Percentiles rank a stretch among this genome's conserved stretches.
phyloP scores from a whole-genome alignment of 768 basidiomycete genomes.

The Coprinopsis cinerea region DNA sequence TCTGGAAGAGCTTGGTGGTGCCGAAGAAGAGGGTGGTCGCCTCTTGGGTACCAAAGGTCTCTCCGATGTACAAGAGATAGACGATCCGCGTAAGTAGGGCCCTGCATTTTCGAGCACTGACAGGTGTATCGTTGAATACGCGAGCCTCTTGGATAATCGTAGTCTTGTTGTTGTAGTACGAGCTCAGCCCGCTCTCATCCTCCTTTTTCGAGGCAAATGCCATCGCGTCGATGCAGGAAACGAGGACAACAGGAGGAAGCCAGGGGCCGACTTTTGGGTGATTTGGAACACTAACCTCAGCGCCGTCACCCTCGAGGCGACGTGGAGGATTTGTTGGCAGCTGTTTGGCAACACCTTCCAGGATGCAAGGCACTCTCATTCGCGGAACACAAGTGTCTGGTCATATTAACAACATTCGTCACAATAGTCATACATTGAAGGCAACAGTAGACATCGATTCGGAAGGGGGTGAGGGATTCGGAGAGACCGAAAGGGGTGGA shows the following conservation, averaged over 20 bases:
- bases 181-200: slow-evolving; percentile 89
- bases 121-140: slow-evolving; percentile 98
- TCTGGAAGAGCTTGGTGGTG: slow-evolving; percentile 97
- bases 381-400: background rate
- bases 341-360: slow-evolving; percentile 23
- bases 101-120: slow-evolving; percentile 95
- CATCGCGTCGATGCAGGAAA: slow-evolving; percentile 27
- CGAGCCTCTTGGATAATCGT: slow-evolving; percentile 98
- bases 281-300: slow-evolving; percentile 8
- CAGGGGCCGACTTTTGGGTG: slow-evolving; percentile 9
- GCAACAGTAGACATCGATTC: too few relatives aligned
- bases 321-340: slow-evolving; percentile 38
- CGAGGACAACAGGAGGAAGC: slow-evolving; percentile 1
- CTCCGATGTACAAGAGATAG: slow-evolving; percentile 93
- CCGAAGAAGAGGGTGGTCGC: slow-evolving; percentile 98
- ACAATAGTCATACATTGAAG: too few relatives aligned
- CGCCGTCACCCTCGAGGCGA: slow-evolving; percentile 17
- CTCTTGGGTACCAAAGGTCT: slow-evolving; percentile 91
- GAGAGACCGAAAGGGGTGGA: too few relatives aligned
- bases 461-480: too few relatives aligned
- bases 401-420: too few relatives aligned
- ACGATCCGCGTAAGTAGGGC: slow-evolving; percentile 94
- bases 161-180: slow-evolving; percentile 95
- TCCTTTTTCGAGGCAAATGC: slow-evolving; percentile 89
- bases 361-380: background rate